Base-by-base conservation (phyloP, 1,284 basidiomycete species). In the Trichosporon ovoides region DNA sequence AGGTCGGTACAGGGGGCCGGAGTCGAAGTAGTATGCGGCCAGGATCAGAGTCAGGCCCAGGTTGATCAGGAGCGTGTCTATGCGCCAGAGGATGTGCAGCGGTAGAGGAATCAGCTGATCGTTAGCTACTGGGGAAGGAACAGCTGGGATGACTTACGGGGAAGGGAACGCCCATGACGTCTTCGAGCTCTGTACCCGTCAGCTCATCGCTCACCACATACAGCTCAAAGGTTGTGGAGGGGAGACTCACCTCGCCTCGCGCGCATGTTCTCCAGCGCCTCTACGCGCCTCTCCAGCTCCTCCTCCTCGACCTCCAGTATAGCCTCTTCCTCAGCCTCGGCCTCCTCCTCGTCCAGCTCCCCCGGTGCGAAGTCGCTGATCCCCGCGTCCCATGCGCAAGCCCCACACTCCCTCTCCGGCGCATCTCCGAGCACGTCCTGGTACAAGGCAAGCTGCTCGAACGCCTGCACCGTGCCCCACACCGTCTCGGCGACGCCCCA, bases 31-130 rank as follows among this genome's bases (percentile, higher is more conserved):
- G 65, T 69, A 77, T 7, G 74, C 69, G 9, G 75, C 73, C 37
- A 77, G 66, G 52, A 77, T 67, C 6, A 78, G 66, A n/a, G 77
- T 78, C 3, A 78, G 63, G 28, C 77, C 77, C n/a, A 78, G 71
- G 59, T 77, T 78, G 56, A 78, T 68, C 0, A 78, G 68, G 3
- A 78, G 68, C 38, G 75, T 75, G 56, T 78, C 77, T 33, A 78
- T 64, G 40, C 77, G 67, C 76, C 76, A 77, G 5, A 77, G 66
- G 3, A 76, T 62, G 53, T 77, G 76, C 11, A 77, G 66, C 1
- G 75, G 66, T 57, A 77, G 67, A 0, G 75, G 73, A 43, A 77
- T 77, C 58, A 68, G 73, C 74, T 76, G 64, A 2, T n/a, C 20
- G 22, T 52, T 11, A 53, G 59, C 56, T 24, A 52, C 5, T 9